Conservation (phyloP, 768 basidiomycete genomes). For the Xerocomus brunneocitrinus region DNA sequence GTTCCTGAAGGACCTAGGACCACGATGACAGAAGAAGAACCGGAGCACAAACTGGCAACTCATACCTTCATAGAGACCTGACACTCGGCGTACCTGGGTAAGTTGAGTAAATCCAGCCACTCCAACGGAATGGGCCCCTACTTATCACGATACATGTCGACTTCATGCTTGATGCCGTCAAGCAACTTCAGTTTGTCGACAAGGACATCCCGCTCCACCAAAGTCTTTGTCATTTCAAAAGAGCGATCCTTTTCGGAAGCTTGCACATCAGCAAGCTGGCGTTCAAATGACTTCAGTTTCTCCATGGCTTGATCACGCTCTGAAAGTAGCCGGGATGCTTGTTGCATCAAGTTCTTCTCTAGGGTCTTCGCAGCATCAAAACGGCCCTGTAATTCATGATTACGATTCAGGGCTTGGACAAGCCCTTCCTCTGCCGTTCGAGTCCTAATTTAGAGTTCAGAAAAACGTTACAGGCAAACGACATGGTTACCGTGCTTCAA, state of each 20-base stretch:
- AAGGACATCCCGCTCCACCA: constrained; percentile 19
- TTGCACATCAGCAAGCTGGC: constrained; percentile 16
- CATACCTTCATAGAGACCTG: constrained; percentile 24
- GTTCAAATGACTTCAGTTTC: constrained; percentile 12
- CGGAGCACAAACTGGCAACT: not conserved
- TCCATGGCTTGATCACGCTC: constrained; percentile 22
- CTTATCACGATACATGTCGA: constrained; percentile 22
- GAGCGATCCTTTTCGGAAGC: constrained; percentile 14
- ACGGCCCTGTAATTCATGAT: constrained; percentile 27
- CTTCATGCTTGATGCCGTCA: constrained; percentile 18
- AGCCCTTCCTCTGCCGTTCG: constrained; percentile 20
- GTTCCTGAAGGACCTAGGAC: constrained; percentile 48
- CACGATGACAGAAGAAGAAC: not conserved
- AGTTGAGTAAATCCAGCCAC: not conserved
- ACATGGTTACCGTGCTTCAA: constrained; percentile 24
- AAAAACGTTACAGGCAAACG: not conserved
- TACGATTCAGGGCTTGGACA: constrained; percentile 14
- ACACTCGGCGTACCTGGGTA: constrained; percentile 17
- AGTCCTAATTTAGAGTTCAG: constrained; percentile 15
- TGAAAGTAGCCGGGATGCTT: constrained; percentile 23
- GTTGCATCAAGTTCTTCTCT: constrained; percentile 24
- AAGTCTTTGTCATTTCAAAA: constrained; percentile 12
- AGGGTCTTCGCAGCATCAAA: constrained; percentile 20
- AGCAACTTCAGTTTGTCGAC: constrained; percentile 19
- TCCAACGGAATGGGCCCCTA: constrained; percentile 7